Conservation (phyloP, 2,329 filamentous ascomycete species). For the Sphaerulina vaccinii region DNA sequence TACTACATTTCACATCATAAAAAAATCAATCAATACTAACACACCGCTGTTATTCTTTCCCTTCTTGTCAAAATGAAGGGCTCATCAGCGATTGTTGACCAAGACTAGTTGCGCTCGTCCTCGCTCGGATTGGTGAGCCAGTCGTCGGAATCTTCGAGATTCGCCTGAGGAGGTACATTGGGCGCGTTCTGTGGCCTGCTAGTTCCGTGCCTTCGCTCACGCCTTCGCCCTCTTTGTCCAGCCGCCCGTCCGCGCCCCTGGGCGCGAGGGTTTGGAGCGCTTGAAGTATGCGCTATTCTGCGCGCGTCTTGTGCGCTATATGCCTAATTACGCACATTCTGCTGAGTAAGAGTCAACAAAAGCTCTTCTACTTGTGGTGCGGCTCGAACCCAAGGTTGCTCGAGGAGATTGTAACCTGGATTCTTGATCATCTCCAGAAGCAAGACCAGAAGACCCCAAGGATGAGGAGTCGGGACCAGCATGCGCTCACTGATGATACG, state of each 20-base stretch:
- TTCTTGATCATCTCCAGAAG: conserved; percentile 90
- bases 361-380: conserved; percentile 69
- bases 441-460: conserved; percentile 90
- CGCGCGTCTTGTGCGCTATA: too few relatives aligned
- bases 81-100: conserved; percentile 10
- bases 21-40: neutral
- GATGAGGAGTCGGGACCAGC: conserved; percentile 85
- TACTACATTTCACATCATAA: conserved; percentile 14
- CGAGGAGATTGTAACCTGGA: conserved; percentile 86
- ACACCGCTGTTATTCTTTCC: conserved; percentile 10
- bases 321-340: conserved; percentile 23
- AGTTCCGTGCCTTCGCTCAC: neutral
- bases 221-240: too few relatives aligned
- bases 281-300: too few relatives aligned
- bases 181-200: too few relatives aligned
- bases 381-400: conserved; percentile 86
- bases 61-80: conserved; percentile 28
- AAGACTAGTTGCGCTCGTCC: too few relatives aligned
- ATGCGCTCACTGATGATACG: conserved; percentile 84
- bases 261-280: too few relatives aligned
- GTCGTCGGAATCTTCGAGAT: neutral
- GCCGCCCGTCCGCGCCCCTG: too few relatives aligned
- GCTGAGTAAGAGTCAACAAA: conserved; percentile 8
- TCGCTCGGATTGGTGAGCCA: too few relatives aligned
- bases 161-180: too few relatives aligned